Evolutionary conservation across 441 rosid genomes (phyloP), one percentile per base, ranked within the genome.

Genomic region (Adansonia grandidieri): DNA sequence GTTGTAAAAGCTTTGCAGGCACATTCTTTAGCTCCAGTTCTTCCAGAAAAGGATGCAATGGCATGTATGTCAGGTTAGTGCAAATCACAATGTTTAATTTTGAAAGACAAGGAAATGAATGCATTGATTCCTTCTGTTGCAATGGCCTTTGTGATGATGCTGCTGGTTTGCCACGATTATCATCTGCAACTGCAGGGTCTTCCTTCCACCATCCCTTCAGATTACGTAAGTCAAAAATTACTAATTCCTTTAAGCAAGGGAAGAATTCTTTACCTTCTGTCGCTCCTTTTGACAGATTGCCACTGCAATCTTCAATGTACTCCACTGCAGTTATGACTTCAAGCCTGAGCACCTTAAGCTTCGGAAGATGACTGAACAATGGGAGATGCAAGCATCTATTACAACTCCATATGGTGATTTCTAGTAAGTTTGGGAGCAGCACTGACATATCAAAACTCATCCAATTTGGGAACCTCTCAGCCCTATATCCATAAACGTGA

Each of bases 121-220:
- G 19, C 20, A 50, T 69, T 48, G 73, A 6, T 50, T 13, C 42
- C 20, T 48, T 22, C 58, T 69, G 73, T 42, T 69, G 58, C 11
- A 50, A 69, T 69, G 58, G 44, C 56, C 57, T 69, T 13, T 47
- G 57, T 6, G 5, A 40, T 47, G 73, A 22, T 48, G 73, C 42
- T 13, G 60, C 74, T 13, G 40, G 20, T 62, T 11, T 13, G 42
- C 42, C 42, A 22, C 5, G 4, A 13, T 69, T 48, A 22, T 48
- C 5, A 22, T 22, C 11, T 13, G 42, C 37, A 69, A 48, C 11
- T 70, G 74, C 74, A 24, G 42, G 37, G 56, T 45, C 72, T 45
- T 68, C 60, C 74, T 60, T 70, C 74, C 74, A 13, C 74, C 74
- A 70, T 24, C 74, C 44, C 74, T 70, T 70, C 45, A 70, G 60